Conservation (phyloP, 192 early-diverging fungal species). For the Gryganskiella cystojenkinii region DNA sequence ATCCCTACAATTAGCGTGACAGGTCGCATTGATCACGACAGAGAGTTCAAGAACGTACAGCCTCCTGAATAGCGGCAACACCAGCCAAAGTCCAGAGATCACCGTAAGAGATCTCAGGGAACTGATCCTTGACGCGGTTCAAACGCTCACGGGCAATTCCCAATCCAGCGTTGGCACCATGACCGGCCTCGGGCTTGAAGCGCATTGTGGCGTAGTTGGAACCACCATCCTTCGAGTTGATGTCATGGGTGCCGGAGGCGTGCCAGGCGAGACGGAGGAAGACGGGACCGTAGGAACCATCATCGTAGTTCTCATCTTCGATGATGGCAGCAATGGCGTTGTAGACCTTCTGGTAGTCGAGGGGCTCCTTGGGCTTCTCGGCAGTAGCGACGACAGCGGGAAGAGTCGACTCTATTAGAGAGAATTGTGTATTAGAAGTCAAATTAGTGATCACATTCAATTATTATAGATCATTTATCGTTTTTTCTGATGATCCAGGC, state of each 20-base stretch:
- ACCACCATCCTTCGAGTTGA: constrained; percentile 74
- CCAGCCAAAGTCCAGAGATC: constrained; percentile 88
- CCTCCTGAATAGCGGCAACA: constrained; percentile 79
- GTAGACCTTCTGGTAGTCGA: constrained; percentile 79
- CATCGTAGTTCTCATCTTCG: constrained; percentile 82
- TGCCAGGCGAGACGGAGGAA: constrained; percentile 90
- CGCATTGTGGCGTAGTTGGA: constrained; percentile 84
- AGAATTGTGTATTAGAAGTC: background rate
- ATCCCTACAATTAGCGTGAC: background rate
- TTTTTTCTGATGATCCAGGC: no score
- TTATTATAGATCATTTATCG: no score
- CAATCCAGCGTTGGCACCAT: constrained; percentile 84
- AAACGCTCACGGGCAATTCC: constrained; percentile 77
- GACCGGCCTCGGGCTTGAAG: constrained; percentile 68
- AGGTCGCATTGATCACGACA: background rate
- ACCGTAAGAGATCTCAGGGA: constrained; percentile 85
- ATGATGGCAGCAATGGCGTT: constrained; percentile 81
- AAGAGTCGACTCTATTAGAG: constrained; percentile 22
- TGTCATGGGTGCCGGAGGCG: constrained; percentile 81
- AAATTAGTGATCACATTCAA: background rate
- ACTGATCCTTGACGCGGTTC: constrained; percentile 80
- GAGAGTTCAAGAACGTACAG: constrained; percentile 40
- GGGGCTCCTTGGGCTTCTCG: constrained; percentile 56
- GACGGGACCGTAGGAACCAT: constrained; percentile 83
- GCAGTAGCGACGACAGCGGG: constrained; percentile 16